phyloP scores from a whole-genome alignment of 148 eudicot species.

The Hydrangea macrophylla region DNA sequence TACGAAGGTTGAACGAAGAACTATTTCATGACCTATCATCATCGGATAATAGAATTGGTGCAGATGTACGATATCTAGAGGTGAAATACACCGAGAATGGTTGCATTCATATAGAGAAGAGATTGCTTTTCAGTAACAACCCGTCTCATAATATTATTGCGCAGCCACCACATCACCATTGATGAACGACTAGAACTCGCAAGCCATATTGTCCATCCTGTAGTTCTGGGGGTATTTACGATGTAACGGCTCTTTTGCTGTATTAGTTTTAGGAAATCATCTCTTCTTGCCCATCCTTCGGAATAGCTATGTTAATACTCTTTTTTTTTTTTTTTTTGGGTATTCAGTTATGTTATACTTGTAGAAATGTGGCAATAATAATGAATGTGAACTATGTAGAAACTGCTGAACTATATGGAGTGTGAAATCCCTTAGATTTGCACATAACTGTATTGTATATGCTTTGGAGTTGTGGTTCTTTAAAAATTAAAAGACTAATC shows the following conservation, averaged over 20 bases:
- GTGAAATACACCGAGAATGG: not conserved
- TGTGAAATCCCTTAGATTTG: not conserved
- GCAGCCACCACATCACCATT: not conserved
- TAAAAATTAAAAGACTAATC: no score
- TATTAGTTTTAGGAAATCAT: not conserved
- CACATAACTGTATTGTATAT: not conserved
- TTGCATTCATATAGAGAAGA: not conserved
- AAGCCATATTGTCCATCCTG: not conserved
- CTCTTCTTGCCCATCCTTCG: not conserved
- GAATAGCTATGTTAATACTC: no score
- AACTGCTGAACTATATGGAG: not conserved
- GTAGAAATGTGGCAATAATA: not conserved
- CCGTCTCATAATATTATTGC: conserved; percentile 4
- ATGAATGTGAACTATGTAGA: not conserved
- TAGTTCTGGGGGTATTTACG: not conserved
- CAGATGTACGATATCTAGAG: not conserved
- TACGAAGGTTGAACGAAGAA: not conserved
- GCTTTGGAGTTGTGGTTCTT: not conserved
- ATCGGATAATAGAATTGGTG: not conserved
- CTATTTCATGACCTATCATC: not conserved
- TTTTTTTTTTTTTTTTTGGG: no score
- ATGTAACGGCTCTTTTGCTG: not conserved
- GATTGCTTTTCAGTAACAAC: conserved; percentile 9
- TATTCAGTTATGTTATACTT: not conserved
- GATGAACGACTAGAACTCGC: not conserved